These are phyloP conservation scores for Diaporthe sp. DNA, from an alignment of 2,329 filamentous ascomycete species.

Conservation along the genomic window DNA sequence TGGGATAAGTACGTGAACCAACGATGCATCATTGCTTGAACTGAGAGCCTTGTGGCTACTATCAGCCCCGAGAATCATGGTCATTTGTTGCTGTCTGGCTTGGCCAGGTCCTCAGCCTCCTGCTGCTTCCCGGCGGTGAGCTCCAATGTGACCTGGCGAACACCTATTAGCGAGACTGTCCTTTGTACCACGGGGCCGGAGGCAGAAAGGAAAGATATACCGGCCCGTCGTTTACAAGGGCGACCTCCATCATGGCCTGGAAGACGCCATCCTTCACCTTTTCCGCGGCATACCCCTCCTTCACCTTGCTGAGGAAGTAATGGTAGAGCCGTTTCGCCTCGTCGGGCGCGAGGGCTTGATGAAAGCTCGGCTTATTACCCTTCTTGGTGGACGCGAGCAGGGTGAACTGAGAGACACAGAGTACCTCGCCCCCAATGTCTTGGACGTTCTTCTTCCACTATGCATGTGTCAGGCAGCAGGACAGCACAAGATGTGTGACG, in stretches of 20 bases:
- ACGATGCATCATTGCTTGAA: background rate
- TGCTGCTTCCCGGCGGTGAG: slow-evolving; percentile 33
- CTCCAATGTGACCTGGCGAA: slow-evolving; percentile 52
- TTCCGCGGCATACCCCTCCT: slow-evolving; percentile 77
- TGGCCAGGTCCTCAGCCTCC: slow-evolving; percentile 18
- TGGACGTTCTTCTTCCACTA: slow-evolving; percentile 93
- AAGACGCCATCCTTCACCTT: slow-evolving; percentile 96
- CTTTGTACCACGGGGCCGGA: background rate
- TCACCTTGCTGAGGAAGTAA: slow-evolving; percentile 83
- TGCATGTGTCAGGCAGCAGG: slow-evolving; percentile 22
- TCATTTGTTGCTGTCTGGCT: slow-evolving; percentile 5
- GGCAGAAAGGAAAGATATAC: slow-evolving; percentile 52
- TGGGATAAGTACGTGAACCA: background rate
- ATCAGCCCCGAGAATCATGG: background rate
- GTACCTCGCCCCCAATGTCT: slow-evolving; percentile 89
- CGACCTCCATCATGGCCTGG: slow-evolving; percentile 99
- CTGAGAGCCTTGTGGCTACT: background rate
- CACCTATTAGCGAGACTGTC: slow-evolving; percentile 29
- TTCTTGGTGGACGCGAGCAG: slow-evolving; percentile 94
- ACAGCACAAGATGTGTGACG: background rate
- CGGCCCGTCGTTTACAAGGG: slow-evolving; percentile 86
- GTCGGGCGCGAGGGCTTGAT: slow-evolving; percentile 83
- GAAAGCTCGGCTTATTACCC: slow-evolving; percentile 95
- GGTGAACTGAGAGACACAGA: slow-evolving; percentile 99
- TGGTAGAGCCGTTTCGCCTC: slow-evolving; percentile 87